Conservation (phyloP, 1,284 basidiomycete species). For the Puccinia triticina region DNA sequence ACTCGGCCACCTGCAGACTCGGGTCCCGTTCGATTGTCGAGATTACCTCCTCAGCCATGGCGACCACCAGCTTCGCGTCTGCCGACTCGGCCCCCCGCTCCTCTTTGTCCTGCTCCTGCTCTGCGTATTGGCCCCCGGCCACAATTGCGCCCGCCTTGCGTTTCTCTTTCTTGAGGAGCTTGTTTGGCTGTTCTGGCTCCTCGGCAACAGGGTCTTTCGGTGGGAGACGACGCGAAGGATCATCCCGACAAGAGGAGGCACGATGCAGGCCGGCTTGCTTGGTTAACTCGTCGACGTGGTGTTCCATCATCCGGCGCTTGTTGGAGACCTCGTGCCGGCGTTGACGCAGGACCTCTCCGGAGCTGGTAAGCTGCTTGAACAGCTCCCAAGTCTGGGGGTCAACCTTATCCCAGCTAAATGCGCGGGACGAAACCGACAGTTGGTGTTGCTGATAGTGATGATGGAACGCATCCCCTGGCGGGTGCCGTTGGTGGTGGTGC, state of each 20-base stretch:
- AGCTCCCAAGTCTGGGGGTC: slow-evolving; percentile 2
- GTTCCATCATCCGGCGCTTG: slow-evolving; percentile 24
- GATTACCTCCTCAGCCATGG: neutral
- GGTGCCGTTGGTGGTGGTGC: neutral
- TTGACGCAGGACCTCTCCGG: slow-evolving; percentile 19
- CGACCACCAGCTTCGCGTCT: slow-evolving; percentile 8
- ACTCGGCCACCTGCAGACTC: neutral
- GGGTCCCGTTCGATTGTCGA: slow-evolving; percentile 1
- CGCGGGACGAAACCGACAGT: neutral
- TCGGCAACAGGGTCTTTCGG: neutral
- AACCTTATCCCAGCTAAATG: slow-evolving; percentile 8
- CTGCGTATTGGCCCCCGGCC: neutral
- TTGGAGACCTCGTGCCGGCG: slow-evolving; percentile 30
- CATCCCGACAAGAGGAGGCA: neutral
- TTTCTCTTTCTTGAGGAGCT: neutral
- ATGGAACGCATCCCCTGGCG: slow-evolving; percentile 11
- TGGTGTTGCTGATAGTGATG: slow-evolving; percentile 9
- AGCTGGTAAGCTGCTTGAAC: slow-evolving; percentile 6
- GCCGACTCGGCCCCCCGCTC: neutral
- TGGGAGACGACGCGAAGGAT: neutral
- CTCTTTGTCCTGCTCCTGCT: neutral
- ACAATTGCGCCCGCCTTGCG: too few species aligned
- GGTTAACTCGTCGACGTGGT: slow-evolving; percentile 22
- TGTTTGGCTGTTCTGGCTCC: neutral
- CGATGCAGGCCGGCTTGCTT: slow-evolving; percentile 21